Evolutionary conservation across 306 rosid species (phyloP).

Genomic region (Begonia loranthoides): DNA sequence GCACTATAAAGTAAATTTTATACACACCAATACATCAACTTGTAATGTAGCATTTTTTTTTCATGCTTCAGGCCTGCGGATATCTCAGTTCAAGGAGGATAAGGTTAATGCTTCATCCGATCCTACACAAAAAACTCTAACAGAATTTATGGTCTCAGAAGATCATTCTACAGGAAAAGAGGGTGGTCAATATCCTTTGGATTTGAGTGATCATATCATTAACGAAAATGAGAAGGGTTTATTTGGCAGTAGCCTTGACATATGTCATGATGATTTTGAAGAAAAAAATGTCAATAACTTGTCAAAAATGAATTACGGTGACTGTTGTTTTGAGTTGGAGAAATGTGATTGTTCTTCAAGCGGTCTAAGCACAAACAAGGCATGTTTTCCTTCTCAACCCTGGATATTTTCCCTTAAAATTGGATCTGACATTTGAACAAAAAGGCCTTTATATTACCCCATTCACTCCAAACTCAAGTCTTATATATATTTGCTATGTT

Average conservation of each 20-base stretch:
- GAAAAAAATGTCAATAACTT: conserved; percentile 25
- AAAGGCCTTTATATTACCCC: too few relatives aligned
- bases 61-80: conserved; percentile 56
- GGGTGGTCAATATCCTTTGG: conserved; percentile 15
- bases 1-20: too few relatives aligned
- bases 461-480: too few relatives aligned
- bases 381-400: neutral
- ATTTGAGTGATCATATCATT: conserved; percentile 18
- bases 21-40: neutral
- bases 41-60: conserved; percentile 4
- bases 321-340: conserved; percentile 19
- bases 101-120: conserved; percentile 31
- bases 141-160: conserved; percentile 40
- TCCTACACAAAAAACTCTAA: conserved; percentile 63
- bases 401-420: neutral
- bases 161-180: conserved; percentile 26
- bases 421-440: too few relatives aligned
- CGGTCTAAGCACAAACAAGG: conserved; percentile 11
- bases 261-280: conserved; percentile 13
- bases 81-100: conserved; percentile 62
- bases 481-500: conserved; percentile 6
- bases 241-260: conserved; percentile 19
- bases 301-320: conserved; percentile 15
- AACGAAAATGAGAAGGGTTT: conserved; percentile 33
- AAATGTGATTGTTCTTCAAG: conserved; percentile 11